Percentiles rank a stretch among this genome's conserved stretches.
Evolutionary conservation across 495 filamentous ascomycete species (phyloP).

Genomic region (Daldinia childiae): DNA sequence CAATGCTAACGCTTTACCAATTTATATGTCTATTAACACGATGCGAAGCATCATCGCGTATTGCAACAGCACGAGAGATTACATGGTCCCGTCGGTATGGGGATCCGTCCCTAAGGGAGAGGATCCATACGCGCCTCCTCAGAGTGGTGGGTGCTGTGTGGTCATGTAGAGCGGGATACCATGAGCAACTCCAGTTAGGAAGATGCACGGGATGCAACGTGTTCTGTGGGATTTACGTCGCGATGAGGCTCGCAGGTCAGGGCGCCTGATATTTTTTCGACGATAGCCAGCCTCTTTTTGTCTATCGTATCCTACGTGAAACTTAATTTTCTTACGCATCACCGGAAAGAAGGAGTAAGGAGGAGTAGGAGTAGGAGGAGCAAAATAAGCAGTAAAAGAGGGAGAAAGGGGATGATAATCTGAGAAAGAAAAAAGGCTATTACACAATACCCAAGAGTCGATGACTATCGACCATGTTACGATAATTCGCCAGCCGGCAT

Average conservation of each 20-base stretch:
- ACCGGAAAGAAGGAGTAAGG: conserved; percentile 12
- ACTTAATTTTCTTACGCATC: conserved; percentile 20
- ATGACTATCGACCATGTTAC: conserved; percentile 36
- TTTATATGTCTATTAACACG: conserved; percentile 19
- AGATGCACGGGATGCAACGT: conserved; percentile 19
- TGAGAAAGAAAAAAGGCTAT: conserved; percentile 12
- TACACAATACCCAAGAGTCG: conserved; percentile 41
- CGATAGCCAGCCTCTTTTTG: conserved; percentile 30
- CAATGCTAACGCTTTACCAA: background rate
- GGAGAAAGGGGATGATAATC: conserved; percentile 2
- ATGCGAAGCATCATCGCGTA: conserved; percentile 86
- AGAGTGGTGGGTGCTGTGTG: conserved; percentile 87
- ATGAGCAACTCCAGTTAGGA: conserved; percentile 25
- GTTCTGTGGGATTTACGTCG: conserved; percentile 32
- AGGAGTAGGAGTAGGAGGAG: background rate
- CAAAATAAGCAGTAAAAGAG: background rate
- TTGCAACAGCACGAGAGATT: conserved; percentile 95
- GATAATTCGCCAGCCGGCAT: conserved; percentile 40
- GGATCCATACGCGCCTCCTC: conserved; percentile 95
- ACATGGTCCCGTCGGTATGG: conserved; percentile 98
- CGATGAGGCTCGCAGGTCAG: conserved; percentile 37
- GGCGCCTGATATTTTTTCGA: conserved; percentile 30
- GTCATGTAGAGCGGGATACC: conserved; percentile 73
- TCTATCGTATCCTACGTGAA: conserved; percentile 19
- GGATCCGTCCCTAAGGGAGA: conserved; percentile 91